phyloP scores from a whole-genome alignment of 2,329 filamentous ascomycete species.

The Cadophora malorum region DNA sequence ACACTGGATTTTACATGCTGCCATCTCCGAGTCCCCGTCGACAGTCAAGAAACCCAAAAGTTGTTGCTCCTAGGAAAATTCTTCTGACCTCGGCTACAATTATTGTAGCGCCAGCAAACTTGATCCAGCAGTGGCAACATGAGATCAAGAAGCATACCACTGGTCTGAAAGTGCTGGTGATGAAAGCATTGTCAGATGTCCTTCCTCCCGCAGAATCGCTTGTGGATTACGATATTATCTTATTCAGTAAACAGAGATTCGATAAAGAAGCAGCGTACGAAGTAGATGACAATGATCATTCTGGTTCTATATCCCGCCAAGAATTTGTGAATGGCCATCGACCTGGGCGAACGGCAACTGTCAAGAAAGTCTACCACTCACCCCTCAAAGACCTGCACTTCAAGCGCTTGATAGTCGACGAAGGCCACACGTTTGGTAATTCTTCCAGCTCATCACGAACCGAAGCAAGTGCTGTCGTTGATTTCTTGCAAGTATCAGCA shows the following conservation, averaged over 20 bases:
- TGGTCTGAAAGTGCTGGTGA: constrained; percentile 67
- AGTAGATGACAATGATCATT: constrained; percentile 47
- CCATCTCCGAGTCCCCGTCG: constrained; percentile 52
- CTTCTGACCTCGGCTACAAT: constrained; percentile 73
- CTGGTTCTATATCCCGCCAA: background rate
- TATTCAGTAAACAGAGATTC: constrained; percentile 78
- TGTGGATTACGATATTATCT: constrained; percentile 72
- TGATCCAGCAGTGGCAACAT: constrained; percentile 82
- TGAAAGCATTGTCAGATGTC: constrained; percentile 57
- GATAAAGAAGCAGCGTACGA: constrained; percentile 67
- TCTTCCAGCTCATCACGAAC: constrained; percentile 62
- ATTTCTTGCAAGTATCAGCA: constrained; percentile 67
- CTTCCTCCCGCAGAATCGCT: constrained; percentile 67
- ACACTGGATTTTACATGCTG: constrained; percentile 65
- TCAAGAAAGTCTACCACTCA: constrained; percentile 56
- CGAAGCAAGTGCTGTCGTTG: constrained; percentile 57
- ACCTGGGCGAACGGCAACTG: constrained; percentile 44
- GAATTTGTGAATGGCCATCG: constrained; percentile 45
- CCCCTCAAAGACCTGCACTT: constrained; percentile 77
- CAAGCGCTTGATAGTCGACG: constrained; percentile 89
- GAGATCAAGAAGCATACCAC: constrained; percentile 81
- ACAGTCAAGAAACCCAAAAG: constrained; percentile 47
- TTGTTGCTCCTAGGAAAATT: constrained; percentile 56
- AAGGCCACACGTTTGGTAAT: constrained; percentile 85
- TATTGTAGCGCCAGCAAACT: constrained; percentile 81